phyloP scores from a whole-genome alignment of 2,329 filamentous ascomycete genomes.

The Cladorrhinum sp. region DNA sequence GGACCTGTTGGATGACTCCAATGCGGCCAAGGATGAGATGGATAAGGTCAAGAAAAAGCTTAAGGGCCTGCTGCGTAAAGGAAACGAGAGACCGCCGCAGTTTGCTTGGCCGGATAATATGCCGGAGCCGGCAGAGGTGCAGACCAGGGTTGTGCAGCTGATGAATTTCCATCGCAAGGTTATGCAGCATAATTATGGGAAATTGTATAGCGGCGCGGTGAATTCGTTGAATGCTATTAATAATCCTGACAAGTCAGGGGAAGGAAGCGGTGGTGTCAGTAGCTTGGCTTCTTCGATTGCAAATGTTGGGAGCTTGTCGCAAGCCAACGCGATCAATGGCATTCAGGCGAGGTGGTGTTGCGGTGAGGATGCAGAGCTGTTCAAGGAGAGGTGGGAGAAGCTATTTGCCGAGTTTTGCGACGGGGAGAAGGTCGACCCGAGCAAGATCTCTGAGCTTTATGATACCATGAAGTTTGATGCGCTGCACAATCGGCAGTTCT shows the following conservation, averaged over 20 bases:
- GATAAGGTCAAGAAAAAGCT: conserved; percentile 99
- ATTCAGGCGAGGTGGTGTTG: conserved; percentile 96
- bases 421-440: conserved; percentile 95
- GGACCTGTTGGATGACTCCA: conserved; percentile 93
- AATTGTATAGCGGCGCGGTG: conserved; percentile 66
- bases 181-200: conserved; percentile 90
- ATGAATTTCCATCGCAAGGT: conserved; percentile 97
- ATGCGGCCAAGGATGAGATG: conserved; percentile 98
- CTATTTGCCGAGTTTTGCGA: conserved; percentile 96
- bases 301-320: conserved; percentile 47
- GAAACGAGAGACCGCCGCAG: conserved; percentile 88
- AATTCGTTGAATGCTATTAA: conserved; percentile 59
- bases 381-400: conserved; percentile 97
- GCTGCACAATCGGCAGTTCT: conserved; percentile 89
- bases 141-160: conserved; percentile 84
- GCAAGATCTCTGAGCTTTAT: conserved; percentile 97
- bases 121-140: conserved; percentile 89
- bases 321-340: conserved; percentile 59
- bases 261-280: conserved; percentile 37
- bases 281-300: conserved; percentile 32
- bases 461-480: conserved; percentile 99
- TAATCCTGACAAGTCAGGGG: conserved; percentile 44
- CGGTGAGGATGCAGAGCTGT: conserved; percentile 89
- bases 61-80: conserved; percentile 85
- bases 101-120: conserved; percentile 98